phyloP scores from a whole-genome alignment of 495 filamentous ascomycete species.

The Glarea lozoyensis region DNA sequence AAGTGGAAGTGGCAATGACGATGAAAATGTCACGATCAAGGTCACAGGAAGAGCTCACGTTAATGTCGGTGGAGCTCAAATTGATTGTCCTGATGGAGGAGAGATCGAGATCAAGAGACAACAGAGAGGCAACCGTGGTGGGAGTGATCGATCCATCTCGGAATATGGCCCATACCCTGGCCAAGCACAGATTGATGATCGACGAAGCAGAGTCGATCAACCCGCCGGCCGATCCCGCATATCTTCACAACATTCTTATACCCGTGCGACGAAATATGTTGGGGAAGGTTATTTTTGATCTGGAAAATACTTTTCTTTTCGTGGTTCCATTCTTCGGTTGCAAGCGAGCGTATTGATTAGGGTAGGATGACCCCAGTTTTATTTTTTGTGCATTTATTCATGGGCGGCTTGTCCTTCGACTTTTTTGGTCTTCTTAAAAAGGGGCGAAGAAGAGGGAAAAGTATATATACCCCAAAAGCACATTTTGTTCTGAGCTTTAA shows the following conservation, averaged over 20 bases:
- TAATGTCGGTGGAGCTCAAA: conserved; percentile 36
- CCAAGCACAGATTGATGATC: conserved; percentile 8
- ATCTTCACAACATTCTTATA: conserved; percentile 13
- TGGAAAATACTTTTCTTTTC: no score
- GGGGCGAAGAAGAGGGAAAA: conserved; percentile 15
- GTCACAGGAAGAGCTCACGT: conserved; percentile 24
- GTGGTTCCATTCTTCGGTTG: conserved; percentile 2
- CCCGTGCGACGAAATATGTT: conserved; percentile 13
- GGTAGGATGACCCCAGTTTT: conserved; percentile 6
- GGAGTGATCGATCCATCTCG: conserved; percentile 16
- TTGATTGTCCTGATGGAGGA: conserved; percentile 41
- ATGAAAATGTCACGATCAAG: conserved; percentile 45
- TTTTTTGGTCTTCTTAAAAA: conserved; percentile 11
- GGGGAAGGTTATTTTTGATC: conserved; percentile 7
- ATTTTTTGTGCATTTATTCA: conserved; percentile 11
- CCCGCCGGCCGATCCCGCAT: conserved; percentile 7
- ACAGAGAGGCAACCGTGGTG: conserved; percentile 11
- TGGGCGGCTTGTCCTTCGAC: conserved; percentile 15
- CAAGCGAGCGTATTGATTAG: conserved; percentile 5
- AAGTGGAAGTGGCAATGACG: conserved; percentile 30
- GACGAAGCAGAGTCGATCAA: conserved; percentile 13
- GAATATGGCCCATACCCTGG: conserved; percentile 12
- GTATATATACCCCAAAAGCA: conserved; percentile 16
- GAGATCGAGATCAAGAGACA: conserved; percentile 39
- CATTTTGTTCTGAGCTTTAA: conserved; percentile 8